Percentiles rank a stretch among this genome's conserved stretches.
Conservation (phyloP, 2,329 filamentous ascomycete genomes). For the Bipolaris gigantea region DNA sequence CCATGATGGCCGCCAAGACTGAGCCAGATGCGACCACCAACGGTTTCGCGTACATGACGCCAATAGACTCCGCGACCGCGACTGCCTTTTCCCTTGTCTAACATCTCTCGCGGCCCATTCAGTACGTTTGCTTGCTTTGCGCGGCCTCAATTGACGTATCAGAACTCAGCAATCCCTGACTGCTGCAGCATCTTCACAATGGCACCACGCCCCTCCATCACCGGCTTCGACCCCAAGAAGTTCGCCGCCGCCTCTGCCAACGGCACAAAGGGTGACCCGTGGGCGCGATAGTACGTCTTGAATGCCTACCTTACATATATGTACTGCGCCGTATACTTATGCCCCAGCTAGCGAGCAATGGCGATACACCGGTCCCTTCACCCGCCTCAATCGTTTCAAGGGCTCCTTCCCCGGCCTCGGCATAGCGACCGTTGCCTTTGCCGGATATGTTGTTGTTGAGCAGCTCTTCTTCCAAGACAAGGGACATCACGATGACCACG, state of each 20-base stretch:
- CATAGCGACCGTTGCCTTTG: slow-evolving; percentile 88
- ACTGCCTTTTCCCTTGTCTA: slow-evolving; percentile 20
- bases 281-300: slow-evolving; percentile 60
- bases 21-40: slow-evolving; percentile 15
- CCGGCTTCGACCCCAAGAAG: slow-evolving; percentile 86
- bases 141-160: slow-evolving; percentile 3
- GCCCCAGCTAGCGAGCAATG: slow-evolving; percentile 74
- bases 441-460: slow-evolving; percentile 86
- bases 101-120: slow-evolving; percentile 28
- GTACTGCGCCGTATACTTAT: slow-evolving; percentile 19
- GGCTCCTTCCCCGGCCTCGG: slow-evolving; percentile 85
- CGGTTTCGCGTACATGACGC: slow-evolving; percentile 21
- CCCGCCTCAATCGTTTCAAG: slow-evolving; percentile 86
- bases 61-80: slow-evolving; percentile 23
- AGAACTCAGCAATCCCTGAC: slow-evolving; percentile 19
- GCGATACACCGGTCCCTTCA: slow-evolving; percentile 89
- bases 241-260: slow-evolving; percentile 71
- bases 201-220: slow-evolving; percentile 70
- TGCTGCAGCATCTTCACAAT: slow-evolving; percentile 43
- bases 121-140: slow-evolving; percentile 22
- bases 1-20: slow-evolving; percentile 19
- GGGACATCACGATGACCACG: slow-evolving; percentile 27
- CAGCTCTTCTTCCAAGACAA: slow-evolving; percentile 78
- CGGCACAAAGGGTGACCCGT: slow-evolving; percentile 61
- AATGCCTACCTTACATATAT: too few species aligned